Evolutionary conservation across 495 filamentous ascomycete species (phyloP).

Genomic region (Podospora pseudocomata): DNA sequence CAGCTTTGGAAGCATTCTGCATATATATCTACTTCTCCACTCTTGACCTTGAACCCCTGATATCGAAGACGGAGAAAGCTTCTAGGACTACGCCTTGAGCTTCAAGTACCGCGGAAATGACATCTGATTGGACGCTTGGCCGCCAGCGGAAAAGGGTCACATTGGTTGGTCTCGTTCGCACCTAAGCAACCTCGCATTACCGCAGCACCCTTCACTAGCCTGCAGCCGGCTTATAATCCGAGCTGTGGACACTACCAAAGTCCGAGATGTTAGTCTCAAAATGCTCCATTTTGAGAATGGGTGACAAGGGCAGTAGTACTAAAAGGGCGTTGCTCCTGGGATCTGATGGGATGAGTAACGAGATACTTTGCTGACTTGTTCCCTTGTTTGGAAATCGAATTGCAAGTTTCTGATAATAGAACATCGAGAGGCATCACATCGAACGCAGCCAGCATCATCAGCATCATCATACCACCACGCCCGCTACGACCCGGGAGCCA

Average conservation of each 20-base stretch:
- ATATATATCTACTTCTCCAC: background rate
- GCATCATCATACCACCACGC: background rate
- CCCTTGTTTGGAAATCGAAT: background rate
- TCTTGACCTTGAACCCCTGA: background rate
- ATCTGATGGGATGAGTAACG: background rate
- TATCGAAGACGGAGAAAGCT: background rate
- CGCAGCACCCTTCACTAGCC: background rate
- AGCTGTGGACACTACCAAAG: slow-evolving; percentile 4
- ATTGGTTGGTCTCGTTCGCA: background rate
- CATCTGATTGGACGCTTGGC: background rate
- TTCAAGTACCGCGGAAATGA: background rate
- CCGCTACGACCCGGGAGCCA: background rate
- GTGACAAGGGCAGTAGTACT: background rate
- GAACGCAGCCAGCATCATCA: background rate
- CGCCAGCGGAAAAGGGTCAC: background rate
- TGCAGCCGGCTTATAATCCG: background rate
- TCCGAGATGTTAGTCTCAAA: slow-evolving; percentile 1
- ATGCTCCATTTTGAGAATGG: background rate
- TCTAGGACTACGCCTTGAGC: background rate
- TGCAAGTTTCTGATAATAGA: background rate
- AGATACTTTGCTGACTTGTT: background rate
- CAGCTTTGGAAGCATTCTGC: background rate
- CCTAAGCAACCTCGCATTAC: background rate
- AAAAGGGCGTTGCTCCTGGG: background rate
- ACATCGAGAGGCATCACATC: background rate